phyloP scores from a whole-genome alignment of 176 grass and related monocot genomes.

The Triticum turgidum region DNA sequence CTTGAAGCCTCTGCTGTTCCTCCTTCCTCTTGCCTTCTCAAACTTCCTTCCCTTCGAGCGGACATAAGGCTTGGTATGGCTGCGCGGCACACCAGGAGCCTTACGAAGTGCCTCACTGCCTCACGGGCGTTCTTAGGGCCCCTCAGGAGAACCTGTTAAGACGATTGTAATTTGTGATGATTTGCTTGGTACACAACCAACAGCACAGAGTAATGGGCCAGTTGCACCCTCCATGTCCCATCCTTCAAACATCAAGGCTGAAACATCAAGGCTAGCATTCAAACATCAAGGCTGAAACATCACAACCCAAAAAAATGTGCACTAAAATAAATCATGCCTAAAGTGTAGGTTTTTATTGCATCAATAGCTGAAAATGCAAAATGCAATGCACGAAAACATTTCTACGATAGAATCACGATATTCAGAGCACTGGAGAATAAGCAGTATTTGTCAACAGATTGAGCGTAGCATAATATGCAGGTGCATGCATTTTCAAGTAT shows the following conservation, averaged over 20 bases:
- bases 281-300: not conserved
- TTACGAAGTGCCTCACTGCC: slow-evolving; percentile 72
- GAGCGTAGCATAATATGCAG: not conserved
- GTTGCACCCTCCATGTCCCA: not conserved
- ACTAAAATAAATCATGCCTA: not conserved
- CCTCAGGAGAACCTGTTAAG: slow-evolving; percentile 57
- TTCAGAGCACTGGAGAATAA: not conserved
- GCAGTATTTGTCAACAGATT: not conserved
- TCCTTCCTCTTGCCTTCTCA: slow-evolving; percentile 75
- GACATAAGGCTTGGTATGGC: slow-evolving; percentile 71
- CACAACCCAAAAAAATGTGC: not conserved
- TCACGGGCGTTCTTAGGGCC: slow-evolving; percentile 79
- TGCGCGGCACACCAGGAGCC: slow-evolving; percentile 74
- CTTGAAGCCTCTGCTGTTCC: slow-evolving; percentile 84
- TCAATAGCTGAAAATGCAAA: not conserved
- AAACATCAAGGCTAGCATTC: not conserved
- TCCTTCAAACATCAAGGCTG: not conserved
- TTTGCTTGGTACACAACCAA: not conserved
- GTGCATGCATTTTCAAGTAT: not conserved
- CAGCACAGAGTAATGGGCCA: not conserved
- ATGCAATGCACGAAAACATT: not conserved
- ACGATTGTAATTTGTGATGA: not conserved
- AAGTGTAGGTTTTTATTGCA: not conserved
- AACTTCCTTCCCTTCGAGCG: slow-evolving; percentile 81
- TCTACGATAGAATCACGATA: not conserved